Conservation (phyloP, 1,139 yeast genomes). For the Candida tunisiensis region DNA sequence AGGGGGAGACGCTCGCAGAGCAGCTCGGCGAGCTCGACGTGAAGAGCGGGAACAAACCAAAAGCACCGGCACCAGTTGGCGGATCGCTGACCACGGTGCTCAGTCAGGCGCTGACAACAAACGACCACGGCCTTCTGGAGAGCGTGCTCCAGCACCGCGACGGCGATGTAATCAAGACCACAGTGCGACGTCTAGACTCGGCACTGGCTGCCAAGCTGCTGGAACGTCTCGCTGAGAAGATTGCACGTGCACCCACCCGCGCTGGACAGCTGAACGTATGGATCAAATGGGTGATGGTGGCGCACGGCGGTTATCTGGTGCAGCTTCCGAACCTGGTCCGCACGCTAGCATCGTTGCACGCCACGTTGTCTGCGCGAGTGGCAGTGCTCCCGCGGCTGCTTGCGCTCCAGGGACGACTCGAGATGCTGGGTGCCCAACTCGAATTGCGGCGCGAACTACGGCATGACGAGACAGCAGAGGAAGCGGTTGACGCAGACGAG, state of each 20-base stretch:
- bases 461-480: constrained; percentile 20
- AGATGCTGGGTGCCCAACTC: constrained; percentile 53
- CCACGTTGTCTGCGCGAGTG: constrained; percentile 61
- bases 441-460: constrained; percentile 45
- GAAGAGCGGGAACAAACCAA: constrained; percentile 2
- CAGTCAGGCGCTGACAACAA: constrained; percentile 23
- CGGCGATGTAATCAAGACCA: constrained; percentile 52
- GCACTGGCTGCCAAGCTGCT: constrained; percentile 55
- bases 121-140: constrained; percentile 32
- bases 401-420: constrained; percentile 70
- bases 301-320: constrained; percentile 74
- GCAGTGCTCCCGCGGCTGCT: constrained; percentile 61
- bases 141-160: constrained; percentile 58
- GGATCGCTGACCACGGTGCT: constrained; percentile 22
- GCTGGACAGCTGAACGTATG: constrained; percentile 70
- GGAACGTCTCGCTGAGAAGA: constrained; percentile 72
- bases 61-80: constrained; percentile 5
- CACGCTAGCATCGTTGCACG: constrained; percentile 59
- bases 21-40: constrained; percentile 23
- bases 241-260: constrained; percentile 49
- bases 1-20: constrained; percentile 22
- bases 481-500: constrained; percentile 24
- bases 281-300: constrained; percentile 86
- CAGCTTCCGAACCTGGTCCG: constrained; percentile 52
- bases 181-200: constrained; percentile 56